phyloP scores from a whole-genome alignment of 1,139 yeast genomes.

The Pichia sp. region DNA sequence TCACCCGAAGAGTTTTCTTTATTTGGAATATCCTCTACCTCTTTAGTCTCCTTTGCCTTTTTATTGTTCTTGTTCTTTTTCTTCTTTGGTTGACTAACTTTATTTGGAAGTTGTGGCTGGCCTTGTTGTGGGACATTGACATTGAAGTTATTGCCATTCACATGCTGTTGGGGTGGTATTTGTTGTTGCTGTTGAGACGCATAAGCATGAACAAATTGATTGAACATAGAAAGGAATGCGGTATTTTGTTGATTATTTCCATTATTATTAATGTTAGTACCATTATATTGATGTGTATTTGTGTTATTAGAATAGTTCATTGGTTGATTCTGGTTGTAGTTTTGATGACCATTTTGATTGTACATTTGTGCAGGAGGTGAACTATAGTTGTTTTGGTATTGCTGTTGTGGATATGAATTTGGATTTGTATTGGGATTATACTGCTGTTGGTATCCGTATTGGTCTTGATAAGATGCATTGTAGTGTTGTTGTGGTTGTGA shows the following conservation, averaged over 20 bases:
- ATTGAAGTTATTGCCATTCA: no score
- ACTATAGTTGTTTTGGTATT: background rate
- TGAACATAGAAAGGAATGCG: constrained; percentile 1
- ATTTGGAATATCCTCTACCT: background rate
- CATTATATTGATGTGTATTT: background rate
- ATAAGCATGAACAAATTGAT: background rate
- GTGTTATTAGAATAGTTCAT: background rate
- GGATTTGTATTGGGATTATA: background rate
- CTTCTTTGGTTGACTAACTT: background rate
- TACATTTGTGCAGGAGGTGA: background rate
- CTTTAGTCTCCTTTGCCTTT: background rate
- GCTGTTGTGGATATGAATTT: background rate
- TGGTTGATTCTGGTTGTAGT: background rate
- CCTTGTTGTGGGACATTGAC: background rate
- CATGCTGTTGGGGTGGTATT: no score
- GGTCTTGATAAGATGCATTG: background rate
- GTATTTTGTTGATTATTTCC: background rate
- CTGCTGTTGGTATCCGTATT: background rate
- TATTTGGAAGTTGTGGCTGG: background rate
- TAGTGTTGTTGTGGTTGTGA: background rate
- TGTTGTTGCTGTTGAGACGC: background rate
- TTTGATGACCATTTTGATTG: background rate
- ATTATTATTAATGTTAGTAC: background rate
- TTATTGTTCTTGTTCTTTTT: background rate
- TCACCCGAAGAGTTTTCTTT: constrained; percentile 8